Conservation (phyloP, 2,329 filamentous ascomycete species). For the Dactylellina parvicollis region DNA sequence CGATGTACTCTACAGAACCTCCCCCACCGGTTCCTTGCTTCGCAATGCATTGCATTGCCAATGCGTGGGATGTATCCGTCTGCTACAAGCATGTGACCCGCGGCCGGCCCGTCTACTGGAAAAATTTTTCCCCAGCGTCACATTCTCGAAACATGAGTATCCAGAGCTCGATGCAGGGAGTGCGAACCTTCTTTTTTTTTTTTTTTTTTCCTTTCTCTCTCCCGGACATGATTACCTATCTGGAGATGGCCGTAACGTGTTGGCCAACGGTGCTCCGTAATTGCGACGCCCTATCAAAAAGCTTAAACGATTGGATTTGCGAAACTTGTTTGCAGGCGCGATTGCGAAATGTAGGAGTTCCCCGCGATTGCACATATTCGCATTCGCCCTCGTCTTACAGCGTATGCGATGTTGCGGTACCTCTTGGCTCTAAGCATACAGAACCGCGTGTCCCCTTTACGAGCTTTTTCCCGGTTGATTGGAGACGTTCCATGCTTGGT, state of each 20-base stretch:
- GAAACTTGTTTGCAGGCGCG: constrained; percentile 28
- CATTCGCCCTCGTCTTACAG: constrained; percentile 5
- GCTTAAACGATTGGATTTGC: constrained; percentile 17
- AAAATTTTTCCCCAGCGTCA: constrained; percentile 48
- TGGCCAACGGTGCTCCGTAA: constrained; percentile 8
- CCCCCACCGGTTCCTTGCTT: constrained; percentile 28
- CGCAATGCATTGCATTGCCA: constrained; percentile 13
- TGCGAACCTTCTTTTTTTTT: constrained; percentile 24
- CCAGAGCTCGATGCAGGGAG: constrained; percentile 41
- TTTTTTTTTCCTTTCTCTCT: constrained; percentile 21
- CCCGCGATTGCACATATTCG: constrained; percentile 5
- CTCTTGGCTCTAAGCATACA: neutral
- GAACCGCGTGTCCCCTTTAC: constrained; percentile 27
- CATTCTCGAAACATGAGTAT: constrained; percentile 45
- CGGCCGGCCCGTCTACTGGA: constrained; percentile 42
- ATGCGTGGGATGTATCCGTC: constrained; percentile 48
- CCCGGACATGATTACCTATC: constrained; percentile 48
- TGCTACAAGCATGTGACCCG: constrained; percentile 45
- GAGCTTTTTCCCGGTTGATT: constrained; percentile 46
- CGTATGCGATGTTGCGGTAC: constrained; percentile 5
- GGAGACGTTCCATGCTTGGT: constrained; percentile 53
- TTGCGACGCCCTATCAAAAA: constrained; percentile 42
- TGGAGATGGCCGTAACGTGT: constrained; percentile 20
- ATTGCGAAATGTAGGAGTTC: constrained; percentile 37
- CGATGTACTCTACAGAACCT: constrained; percentile 8